Percentiles rank a stretch among this genome's conserved stretches.
These are phyloP conservation scores for Pseudoscleropodium purum DNA, from an alignment of 225 moss, liverwort and hornwort species.

Conservation along the genomic window DNA sequence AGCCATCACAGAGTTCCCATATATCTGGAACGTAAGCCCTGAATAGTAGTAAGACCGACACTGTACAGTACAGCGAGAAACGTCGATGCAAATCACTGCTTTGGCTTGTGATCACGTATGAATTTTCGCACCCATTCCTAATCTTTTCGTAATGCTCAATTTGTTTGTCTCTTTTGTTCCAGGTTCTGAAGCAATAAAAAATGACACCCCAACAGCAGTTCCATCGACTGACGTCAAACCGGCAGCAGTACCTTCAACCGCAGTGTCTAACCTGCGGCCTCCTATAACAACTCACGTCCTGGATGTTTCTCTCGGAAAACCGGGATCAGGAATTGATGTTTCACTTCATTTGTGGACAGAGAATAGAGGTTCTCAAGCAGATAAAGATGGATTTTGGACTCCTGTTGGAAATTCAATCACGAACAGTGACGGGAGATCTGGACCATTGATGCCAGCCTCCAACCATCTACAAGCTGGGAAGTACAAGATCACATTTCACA, in stretches of 20 bases:
- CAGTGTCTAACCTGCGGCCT: slow-evolving; percentile 27
- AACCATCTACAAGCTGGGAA: slow-evolving; percentile 57
- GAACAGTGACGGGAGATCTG: slow-evolving; percentile 71
- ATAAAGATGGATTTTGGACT: slow-evolving; percentile 34
- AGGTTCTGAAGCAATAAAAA: background rate
- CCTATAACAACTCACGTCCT: slow-evolving; percentile 95
- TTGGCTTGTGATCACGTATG: background rate
- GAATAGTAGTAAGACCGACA: background rate
- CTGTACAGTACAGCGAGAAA: background rate
- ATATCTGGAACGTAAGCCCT: background rate
- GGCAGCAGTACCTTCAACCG: background rate
- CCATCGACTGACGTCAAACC: background rate
- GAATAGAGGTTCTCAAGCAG: background rate
- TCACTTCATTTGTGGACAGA: slow-evolving; percentile 45
- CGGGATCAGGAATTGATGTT: slow-evolving; percentile 72
- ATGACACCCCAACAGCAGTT: background rate
- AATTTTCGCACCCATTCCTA: background rate
- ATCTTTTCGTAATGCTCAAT: background rate
- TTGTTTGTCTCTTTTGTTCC: background rate
- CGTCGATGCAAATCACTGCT: background rate
- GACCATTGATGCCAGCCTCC: slow-evolving; percentile 64
- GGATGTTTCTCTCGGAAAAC: slow-evolving; percentile 76
- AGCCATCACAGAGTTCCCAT: background rate
- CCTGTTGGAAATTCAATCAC: slow-evolving; percentile 64
- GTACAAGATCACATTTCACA: slow-evolving; percentile 81